Base-by-base conservation (phyloP, 192 early-diverging fungal genomes). In the Backusella psychrophila region DNA sequence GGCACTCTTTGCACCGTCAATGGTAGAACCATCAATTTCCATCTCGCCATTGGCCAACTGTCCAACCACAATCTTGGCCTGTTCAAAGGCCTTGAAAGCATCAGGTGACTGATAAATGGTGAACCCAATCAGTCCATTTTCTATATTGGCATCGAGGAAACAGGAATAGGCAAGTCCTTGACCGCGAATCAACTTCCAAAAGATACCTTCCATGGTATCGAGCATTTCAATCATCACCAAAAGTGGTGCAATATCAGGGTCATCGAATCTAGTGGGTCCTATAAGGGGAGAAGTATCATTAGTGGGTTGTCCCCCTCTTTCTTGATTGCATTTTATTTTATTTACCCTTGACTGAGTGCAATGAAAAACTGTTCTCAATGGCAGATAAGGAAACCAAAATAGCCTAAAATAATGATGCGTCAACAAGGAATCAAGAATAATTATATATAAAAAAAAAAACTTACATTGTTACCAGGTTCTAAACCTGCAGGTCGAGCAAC, bases 101-200 rank as follows among this genome's bases (percentile, higher is more conserved):
- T 90, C 79, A 4, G 89, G 89, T 0, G 87, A 87, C 11, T 80
- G 76, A 73, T 86, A 90, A 26, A 88, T 83, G 5, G 67, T 80
- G 78, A 88, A 90, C 1, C 76, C 73, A n/a, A 90, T 41, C 44
- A 87, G 75, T 7, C 85, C 88, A 42, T 83, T 39, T 59, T 89
- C 87, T 2, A 85, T 71, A 77, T 83, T 76, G 29, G 83, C 80
- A n/a, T 72, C 75, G 31, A 90, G 72, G 34, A 67, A 82, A 74
- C 79, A 82, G 17, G 84, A 78, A 77, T 90, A 90, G 14, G 88
- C 89, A 17, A 87, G 77, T 14, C 89, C 89, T 33, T 84, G 83
- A 23, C 89, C 89, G 70, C 89, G 89, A 65, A 90, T 85, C n/a
- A 86, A 72, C 75, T 87, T 88, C 88, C 88, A 90, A 69, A 90